Evolutionary conservation across 208 protist genomes (phyloP), one percentile per base, ranked within the genome.

Genomic region (Acanthamoeba triangularis): DNA sequence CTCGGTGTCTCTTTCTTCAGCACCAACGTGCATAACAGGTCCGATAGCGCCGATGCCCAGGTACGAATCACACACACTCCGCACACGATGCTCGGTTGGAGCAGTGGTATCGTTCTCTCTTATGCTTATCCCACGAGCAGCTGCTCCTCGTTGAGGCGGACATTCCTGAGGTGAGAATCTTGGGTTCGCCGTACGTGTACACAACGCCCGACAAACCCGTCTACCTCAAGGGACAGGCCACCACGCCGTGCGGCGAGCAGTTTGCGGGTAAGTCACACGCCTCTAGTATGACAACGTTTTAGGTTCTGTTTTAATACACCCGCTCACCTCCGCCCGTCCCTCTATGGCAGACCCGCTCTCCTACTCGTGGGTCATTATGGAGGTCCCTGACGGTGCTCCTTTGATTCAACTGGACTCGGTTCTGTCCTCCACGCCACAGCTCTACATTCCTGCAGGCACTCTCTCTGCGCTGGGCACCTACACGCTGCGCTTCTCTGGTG

Each of bases 211-310:
- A 74, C 52, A 74, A 93, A 25, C 16, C 37, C 87, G 61, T 93
- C 35, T 78, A 69, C 87, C 5, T 93, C 87, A 93, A 93, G 63
- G 87, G 87, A 56, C 13, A 54, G 28, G 87, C 87, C 87, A 76
- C 87, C n/a, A 69, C 37, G 37, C 35, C 61, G 0, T 93, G 87
- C 28, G 52, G n/a, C 30, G 30, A 90, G 10, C 54, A 59, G 20
- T 59, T 59, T 59, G 54, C 0, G 54, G 20, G 11, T 84, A 56
- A 44, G 37, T 28, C 5, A 28, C 30, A 16, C 14, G 11, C 3
- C 28, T 10, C 67, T 3, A 18, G 23, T 13, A 25, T 14, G 35
- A 18, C 33, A 80, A 14, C 54, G 23, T 25, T 61, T 18, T 6
- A 25, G 54, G 18, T 61, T 61, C 0, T 59, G 8, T 20, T 11